Evolutionary conservation across 2,329 filamentous ascomycete genomes (phyloP), one percentile per base, ranked within the genome.

Genomic region (Aspergillus fumigatus): DNA sequence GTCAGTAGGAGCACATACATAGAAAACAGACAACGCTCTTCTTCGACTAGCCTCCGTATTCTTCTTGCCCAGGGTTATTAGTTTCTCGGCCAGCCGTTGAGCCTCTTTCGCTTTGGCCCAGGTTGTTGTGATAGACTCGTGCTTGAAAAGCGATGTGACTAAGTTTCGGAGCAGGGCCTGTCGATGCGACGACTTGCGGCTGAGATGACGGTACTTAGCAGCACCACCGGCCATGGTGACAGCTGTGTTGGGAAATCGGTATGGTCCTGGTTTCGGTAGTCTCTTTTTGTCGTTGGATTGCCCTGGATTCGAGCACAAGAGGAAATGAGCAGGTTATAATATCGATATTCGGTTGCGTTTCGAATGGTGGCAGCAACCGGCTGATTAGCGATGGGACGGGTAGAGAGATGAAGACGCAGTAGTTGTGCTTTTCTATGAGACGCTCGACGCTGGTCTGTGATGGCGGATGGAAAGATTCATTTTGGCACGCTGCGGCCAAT

Each of bases 91-190:
- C 65, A 97, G 75, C 47, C 90, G 84, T 78, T 99, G 94, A 21
- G 94, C 90, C 79, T 99, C 94, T 78, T 97, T 99, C 50, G 94
- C 94, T 79, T 97, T 97, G 73, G 88, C 87, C 83, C 89, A 97
- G 77, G 94, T 96, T 51, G 94, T 99, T 62, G 88, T 87, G 78
- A 99, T 96, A 61, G 90, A 87, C 80, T 99, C 94, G 76, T 96
- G 86, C 75, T 90, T 84, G 78, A 99, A 89, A 64, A 99, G 88
- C 54, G 93, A 94, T 65, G 93, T 96, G 73, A 97, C 92, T 59
- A 99, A 82, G 77, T 97, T 97, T 70, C 94, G 91, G 65, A 99
- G 87, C 66, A 99, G 85, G 53, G 94, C 93, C 79, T 93, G 86
- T 73, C 94, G 86, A 74, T 97, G 94, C 54, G 93, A 81, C 52